phyloP scores from a whole-genome alignment of 805 yeast species.

The Peterozyma xylosa region DNA sequence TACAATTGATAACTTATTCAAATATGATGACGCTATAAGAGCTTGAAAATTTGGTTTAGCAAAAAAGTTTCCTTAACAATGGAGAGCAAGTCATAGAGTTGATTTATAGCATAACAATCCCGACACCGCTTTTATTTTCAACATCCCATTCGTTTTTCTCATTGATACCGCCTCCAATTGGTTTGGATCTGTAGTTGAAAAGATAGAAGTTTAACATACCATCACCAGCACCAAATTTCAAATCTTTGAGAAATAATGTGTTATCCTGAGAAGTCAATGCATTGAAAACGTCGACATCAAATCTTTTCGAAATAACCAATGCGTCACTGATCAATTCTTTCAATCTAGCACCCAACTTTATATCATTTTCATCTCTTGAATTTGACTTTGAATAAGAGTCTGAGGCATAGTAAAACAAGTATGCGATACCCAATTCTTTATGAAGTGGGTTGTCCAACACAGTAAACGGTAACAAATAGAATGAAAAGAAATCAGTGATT shows the following conservation, averaged over 20 bases:
- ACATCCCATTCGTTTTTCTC: conserved; percentile 40
- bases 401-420: conserved; percentile 83
- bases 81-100: neutral
- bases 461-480: conserved; percentile 81
- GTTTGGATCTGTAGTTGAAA: conserved; percentile 82
- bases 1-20: no score
- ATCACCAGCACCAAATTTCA: conserved; percentile 91
- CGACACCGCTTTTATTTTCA: conserved; percentile 69
- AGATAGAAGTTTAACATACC: conserved; percentile 86
- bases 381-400: conserved; percentile 33
- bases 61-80: no score
- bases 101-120: conserved; percentile 72
- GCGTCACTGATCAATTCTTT: conserved; percentile 62
- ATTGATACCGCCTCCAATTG: conserved; percentile 74
- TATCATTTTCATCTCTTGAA: conserved; percentile 20
- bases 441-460: conserved; percentile 62
- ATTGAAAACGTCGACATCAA: conserved; percentile 83
- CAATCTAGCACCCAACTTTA: conserved; percentile 50
- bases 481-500: conserved; percentile 85
- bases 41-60: no score
- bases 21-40: no score
- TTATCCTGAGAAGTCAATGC: conserved; percentile 91
- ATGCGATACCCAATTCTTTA: conserved; percentile 74
- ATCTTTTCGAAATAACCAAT: conserved; percentile 59
- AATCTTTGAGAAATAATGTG: conserved; percentile 67